Percentiles rank a stretch among this genome's conserved stretches.
phyloP scores from a whole-genome alignment of 2,329 filamentous ascomycete genomes.

The Arthrobotrys iridis region DNA sequence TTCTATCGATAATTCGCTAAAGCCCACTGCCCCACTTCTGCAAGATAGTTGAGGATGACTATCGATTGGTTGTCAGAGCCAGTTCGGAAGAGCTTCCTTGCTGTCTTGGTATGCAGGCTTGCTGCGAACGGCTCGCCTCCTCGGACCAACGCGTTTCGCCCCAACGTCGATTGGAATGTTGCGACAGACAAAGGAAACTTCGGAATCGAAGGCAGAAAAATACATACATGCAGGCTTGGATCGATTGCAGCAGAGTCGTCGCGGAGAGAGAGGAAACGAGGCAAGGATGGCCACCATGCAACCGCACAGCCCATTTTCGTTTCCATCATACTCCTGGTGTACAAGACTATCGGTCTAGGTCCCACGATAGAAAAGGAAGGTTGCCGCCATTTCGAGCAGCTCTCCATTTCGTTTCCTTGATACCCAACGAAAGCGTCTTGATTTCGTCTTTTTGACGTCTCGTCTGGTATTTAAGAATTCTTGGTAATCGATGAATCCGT shows the following conservation, averaged over 20 bases:
- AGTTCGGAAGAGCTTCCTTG: conserved; percentile 33
- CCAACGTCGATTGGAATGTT: conserved; percentile 51
- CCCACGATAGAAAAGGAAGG: conserved; percentile 44
- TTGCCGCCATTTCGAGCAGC: conserved; percentile 11
- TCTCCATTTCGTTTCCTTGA: conserved; percentile 8
- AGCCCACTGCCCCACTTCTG: conserved; percentile 27
- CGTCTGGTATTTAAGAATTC: conserved; percentile 25
- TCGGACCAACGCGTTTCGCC: conserved; percentile 39
- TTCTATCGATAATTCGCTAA: conserved; percentile 54
- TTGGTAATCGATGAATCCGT: conserved; percentile 54
- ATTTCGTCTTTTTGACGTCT: conserved; percentile 46
- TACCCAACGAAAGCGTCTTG: conserved; percentile 35
- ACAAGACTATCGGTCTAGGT: not conserved
- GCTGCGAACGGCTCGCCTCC: conserved; percentile 48
- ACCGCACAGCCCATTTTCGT: conserved; percentile 35
- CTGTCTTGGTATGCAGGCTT: conserved; percentile 40
- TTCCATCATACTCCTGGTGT: not conserved
- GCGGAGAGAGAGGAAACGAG: not conserved
- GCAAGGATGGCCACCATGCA: conserved; percentile 4
- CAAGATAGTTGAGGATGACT: conserved; percentile 9
- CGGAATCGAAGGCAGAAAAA: conserved; percentile 29
- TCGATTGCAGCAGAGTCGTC: not conserved
- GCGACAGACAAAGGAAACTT: conserved; percentile 32
- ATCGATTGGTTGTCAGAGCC: conserved; percentile 45
- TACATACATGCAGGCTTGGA: conserved; percentile 28